A percentile compares a stretch with the other conserved stretches of the same genome.
phyloP scores from a whole-genome alignment of 2,329 filamentous ascomycete species.

The Trichoderma gracile region DNA sequence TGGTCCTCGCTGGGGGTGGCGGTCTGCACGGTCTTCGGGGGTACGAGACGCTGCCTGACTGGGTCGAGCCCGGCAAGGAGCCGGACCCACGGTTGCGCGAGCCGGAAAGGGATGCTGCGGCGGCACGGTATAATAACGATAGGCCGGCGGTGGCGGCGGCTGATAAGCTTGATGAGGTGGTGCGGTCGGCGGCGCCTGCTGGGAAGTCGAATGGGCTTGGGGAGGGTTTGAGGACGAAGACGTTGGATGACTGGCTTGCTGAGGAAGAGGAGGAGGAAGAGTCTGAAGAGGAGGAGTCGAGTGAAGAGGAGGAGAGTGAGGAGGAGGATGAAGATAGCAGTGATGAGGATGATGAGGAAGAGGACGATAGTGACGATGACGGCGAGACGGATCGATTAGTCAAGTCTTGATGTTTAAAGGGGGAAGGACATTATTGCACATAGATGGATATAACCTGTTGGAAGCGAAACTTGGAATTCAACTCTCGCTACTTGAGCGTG shows the following conservation, averaged over 20 bases:
- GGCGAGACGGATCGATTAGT: conserved; percentile 49
- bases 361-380: conserved; percentile 49
- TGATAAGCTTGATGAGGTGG: conserved; percentile 63
- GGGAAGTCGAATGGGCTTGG: conserved; percentile 51
- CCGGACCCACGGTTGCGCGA: conserved; percentile 75
- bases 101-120: conserved; percentile 43
- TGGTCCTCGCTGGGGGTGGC: conserved; percentile 77
- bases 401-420: conserved; percentile 28
- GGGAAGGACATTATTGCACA: background rate
- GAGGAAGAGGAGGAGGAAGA: conserved; percentile 65
- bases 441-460: background rate
- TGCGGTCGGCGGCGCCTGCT: conserved; percentile 38
- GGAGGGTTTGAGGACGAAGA: conserved; percentile 66
- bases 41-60: conserved; percentile 77
- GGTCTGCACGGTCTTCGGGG: conserved; percentile 73
- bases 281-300: conserved; percentile 54
- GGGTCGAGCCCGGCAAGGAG: conserved; percentile 79
- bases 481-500: too few species aligned
- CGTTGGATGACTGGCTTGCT: conserved; percentile 89
- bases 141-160: conserved; percentile 55
- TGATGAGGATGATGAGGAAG: conserved; percentile 51
- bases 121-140: conserved; percentile 38
- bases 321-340: conserved; percentile 50
- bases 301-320: conserved; percentile 53
- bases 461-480: background rate